Evolutionary conservation across 768 basidiomycete species (phyloP).

Genomic region (Lactarius sp.): DNA sequence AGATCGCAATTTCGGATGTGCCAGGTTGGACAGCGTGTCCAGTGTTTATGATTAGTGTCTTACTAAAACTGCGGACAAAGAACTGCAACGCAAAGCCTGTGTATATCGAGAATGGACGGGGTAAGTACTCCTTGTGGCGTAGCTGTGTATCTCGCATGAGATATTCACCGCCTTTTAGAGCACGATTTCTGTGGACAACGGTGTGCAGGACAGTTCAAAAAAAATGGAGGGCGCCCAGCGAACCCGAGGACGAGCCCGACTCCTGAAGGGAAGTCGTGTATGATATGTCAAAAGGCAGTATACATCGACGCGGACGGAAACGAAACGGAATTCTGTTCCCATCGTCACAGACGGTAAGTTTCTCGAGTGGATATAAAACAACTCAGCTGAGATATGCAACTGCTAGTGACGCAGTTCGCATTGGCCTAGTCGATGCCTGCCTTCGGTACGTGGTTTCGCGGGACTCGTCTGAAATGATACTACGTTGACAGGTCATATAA

Average conservation of each 20-base stretch:
- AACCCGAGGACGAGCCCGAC: neutral
- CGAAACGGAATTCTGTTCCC: slow-evolving; percentile 21
- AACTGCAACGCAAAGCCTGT: slow-evolving; percentile 23
- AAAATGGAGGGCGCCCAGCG: neutral
- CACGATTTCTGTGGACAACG: slow-evolving; percentile 27
- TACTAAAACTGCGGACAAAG: slow-evolving; percentile 4
- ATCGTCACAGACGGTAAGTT: slow-evolving; percentile 24
- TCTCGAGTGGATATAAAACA: neutral
- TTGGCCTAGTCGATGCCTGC: slow-evolving; percentile 20
- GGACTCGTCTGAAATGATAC: neutral
- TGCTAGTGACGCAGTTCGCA: slow-evolving; percentile 19
- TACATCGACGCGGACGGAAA: slow-evolving; percentile 20
- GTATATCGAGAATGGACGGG: slow-evolving; percentile 26
- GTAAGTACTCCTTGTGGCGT: slow-evolving; percentile 12
- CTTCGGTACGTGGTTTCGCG: slow-evolving; percentile 18
- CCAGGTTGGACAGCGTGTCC: slow-evolving; percentile 19
- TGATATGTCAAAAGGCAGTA: slow-evolving; percentile 17
- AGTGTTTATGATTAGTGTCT: too few species aligned
- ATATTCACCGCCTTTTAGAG: neutral
- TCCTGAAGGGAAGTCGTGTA: slow-evolving; percentile 8
- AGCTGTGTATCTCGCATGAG: neutral
- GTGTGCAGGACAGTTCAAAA: slow-evolving; percentile 19
- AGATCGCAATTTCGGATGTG: slow-evolving; percentile 9
- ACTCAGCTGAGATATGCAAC: neutral
- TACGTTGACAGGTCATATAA: neutral